Conservation (phyloP, 768 basidiomycete genomes). For the Termitomyces sp. region DNA sequence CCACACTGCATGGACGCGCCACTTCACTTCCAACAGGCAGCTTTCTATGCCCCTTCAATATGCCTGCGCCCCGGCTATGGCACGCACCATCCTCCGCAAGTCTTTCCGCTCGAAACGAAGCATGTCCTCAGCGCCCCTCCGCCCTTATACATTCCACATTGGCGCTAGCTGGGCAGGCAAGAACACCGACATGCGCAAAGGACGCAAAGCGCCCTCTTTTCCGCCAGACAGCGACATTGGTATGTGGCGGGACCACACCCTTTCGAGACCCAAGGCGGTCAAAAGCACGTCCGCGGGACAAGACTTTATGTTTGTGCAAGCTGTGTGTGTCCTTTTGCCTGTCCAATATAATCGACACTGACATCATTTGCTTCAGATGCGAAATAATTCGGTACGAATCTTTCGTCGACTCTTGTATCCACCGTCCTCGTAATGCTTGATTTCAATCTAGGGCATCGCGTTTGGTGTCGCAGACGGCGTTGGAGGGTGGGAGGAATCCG, state of each 20-base stretch:
- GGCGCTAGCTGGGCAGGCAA: constrained; percentile 79
- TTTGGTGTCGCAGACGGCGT: constrained; percentile 91
- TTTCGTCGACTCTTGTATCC: constrained; percentile 15
- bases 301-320: constrained; percentile 56
- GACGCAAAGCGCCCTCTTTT: constrained; percentile 42
- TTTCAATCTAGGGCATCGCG: constrained; percentile 53
- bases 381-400: constrained; percentile 64
- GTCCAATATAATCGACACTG: not conserved
- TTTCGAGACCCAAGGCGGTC: constrained; percentile 37
- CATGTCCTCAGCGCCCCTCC: constrained; percentile 16
- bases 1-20: not conserved
- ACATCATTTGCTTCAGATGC: constrained; percentile 47
- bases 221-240: constrained; percentile 52
- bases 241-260: constrained; percentile 62
- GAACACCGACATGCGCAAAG: constrained; percentile 22
- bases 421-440: not conserved
- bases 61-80: constrained; percentile 9
- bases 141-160: constrained; percentile 67
- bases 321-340: constrained; percentile 37
- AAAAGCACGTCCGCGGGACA: constrained; percentile 36
- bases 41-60: constrained; percentile 5
- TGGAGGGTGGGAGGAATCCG: constrained; percentile 83
- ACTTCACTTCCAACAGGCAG: not conserved
- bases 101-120: constrained; percentile 4
- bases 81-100: constrained; percentile 11